Conservation (phyloP, 441 rosid species). For the Aleurites moluccanus region DNA sequence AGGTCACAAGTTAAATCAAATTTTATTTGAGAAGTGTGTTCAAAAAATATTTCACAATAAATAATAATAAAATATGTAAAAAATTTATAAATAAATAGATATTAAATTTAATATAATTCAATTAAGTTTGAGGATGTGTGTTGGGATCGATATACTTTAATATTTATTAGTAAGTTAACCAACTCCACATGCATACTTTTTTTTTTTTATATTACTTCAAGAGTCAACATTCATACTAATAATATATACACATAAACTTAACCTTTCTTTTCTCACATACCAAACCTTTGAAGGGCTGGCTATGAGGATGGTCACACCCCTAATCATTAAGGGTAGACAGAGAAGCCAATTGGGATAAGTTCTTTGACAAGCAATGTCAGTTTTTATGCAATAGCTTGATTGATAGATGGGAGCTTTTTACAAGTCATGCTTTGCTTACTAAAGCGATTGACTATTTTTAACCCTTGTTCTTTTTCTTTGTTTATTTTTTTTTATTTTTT, state of each 20-base stretch:
- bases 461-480: background rate
- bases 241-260: background rate
- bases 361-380: background rate
- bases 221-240: conserved; percentile 5
- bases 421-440: background rate
- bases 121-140: too few species aligned
- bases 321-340: background rate
- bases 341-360: background rate
- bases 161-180: too few species aligned
- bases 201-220: background rate
- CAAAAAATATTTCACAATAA: too few species aligned
- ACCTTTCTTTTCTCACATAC: background rate
- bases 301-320: conserved; percentile 6
- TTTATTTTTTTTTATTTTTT: background rate
- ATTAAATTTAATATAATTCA: too few species aligned
- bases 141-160: too few species aligned
- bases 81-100: too few species aligned
- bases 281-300: background rate
- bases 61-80: too few species aligned
- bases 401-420: background rate
- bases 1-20: too few species aligned
- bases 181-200: conserved; percentile 3
- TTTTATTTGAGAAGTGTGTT: too few species aligned
- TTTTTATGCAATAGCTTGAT: background rate
- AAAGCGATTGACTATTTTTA: background rate